phyloP scores from a whole-genome alignment of 2,329 filamentous ascomycete species.

The Ciborinia camelliae region DNA sequence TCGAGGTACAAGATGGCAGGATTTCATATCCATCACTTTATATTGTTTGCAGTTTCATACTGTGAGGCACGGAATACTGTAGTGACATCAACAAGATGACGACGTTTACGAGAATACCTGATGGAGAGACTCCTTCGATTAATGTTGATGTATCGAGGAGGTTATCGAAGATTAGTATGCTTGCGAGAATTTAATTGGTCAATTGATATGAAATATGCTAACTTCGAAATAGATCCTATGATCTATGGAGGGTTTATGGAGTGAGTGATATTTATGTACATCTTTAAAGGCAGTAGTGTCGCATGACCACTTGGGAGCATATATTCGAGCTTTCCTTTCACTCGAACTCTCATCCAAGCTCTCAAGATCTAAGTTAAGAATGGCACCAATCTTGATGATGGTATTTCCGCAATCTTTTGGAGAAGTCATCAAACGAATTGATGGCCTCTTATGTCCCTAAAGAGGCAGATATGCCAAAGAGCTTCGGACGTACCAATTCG shows the following conservation, averaged over 20 bases:
- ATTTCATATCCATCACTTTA: conserved; percentile 4
- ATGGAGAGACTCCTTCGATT: conserved; percentile 60
- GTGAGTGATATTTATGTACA: conserved; percentile 46
- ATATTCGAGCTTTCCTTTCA: not conserved
- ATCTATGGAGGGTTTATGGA: conserved; percentile 85
- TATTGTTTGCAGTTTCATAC: conserved; percentile 3
- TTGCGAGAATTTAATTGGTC: no score
- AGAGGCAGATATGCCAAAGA: no score
- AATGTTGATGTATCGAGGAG: conserved; percentile 61
- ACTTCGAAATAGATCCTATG: conserved; percentile 54
- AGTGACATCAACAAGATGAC: conserved; percentile 51
- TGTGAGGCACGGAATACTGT: not conserved
- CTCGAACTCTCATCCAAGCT: not conserved
- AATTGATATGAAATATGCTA: not conserved
- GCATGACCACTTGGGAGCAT: not conserved
- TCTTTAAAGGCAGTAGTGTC: not conserved
- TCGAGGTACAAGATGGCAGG: conserved; percentile 16
- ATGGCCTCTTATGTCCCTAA: not conserved
- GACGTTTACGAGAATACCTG: conserved; percentile 65
- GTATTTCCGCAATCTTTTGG: not conserved
- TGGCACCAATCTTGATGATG: not conserved
- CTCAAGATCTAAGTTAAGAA: not conserved
- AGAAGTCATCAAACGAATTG: not conserved
- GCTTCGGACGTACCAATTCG: no score
- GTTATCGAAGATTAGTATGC: conserved; percentile 59